A percentile compares a stretch with the other conserved stretches of the same genome.
phyloP scores from a whole-genome alignment of 2,329 filamentous ascomycete genomes.

The Exophiala calicioides region DNA sequence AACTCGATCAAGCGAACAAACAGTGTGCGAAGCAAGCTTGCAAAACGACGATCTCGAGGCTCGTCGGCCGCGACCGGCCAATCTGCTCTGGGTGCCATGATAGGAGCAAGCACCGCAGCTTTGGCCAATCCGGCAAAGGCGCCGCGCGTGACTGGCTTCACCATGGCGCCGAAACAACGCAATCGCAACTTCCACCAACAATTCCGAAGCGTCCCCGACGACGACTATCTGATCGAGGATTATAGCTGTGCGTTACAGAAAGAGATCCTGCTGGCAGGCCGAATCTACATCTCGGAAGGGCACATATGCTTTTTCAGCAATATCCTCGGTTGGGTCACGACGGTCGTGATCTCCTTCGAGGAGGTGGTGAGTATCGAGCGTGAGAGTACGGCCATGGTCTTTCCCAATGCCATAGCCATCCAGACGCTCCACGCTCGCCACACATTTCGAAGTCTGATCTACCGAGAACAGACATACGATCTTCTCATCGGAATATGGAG shows the following conservation, averaged over 20 bases:
- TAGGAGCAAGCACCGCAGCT: constrained; percentile 69
- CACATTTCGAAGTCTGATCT: constrained; percentile 92
- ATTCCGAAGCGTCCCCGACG: constrained; percentile 95
- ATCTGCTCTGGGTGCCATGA: constrained; percentile 69
- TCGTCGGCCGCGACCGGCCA: constrained; percentile 71
- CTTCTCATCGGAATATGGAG: constrained; percentile 98
- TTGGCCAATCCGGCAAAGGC: constrained; percentile 64
- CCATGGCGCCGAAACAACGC: constrained; percentile 91
- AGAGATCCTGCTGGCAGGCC: constrained; percentile 90
- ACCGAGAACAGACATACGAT: constrained; percentile 93
- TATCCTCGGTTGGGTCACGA: constrained; percentile 97
- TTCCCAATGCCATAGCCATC: constrained; percentile 97
- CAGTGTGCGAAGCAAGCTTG: constrained; percentile 67
- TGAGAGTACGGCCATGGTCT: constrained; percentile 89
- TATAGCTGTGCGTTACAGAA: constrained; percentile 95
- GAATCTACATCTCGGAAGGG: constrained; percentile 93
- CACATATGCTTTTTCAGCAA: constrained; percentile 99
- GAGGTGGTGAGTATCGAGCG: constrained; percentile 97
- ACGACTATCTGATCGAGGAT: constrained; percentile 97
- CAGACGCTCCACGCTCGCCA: constrained; percentile 94
- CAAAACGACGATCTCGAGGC: constrained; percentile 71
- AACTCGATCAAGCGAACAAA: constrained; percentile 60
- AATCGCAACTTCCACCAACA: constrained; percentile 92
- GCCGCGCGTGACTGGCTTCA: constrained; percentile 87
- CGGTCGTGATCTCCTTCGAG: constrained; percentile 95